phyloP scores from a whole-genome alignment of 2,329 filamentous ascomycete species.

The Claviceps maximensis region DNA sequence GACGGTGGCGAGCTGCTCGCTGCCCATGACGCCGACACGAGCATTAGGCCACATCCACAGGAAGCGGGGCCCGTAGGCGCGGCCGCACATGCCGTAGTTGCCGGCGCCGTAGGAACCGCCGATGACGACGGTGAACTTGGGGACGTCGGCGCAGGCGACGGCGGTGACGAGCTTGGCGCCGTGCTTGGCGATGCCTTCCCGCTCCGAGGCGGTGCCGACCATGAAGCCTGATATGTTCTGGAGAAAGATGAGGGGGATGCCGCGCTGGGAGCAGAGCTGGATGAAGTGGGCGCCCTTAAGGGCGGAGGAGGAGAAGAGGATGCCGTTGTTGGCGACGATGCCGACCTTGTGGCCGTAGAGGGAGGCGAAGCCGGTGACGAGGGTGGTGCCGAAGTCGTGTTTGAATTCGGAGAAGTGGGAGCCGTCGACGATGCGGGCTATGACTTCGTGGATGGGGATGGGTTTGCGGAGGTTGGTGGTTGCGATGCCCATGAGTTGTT shows the following conservation, averaged over 20 bases:
- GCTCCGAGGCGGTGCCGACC: slow-evolving; percentile 86
- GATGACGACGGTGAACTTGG: slow-evolving; percentile 95
- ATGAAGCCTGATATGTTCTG: slow-evolving; percentile 98
- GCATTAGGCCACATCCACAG: slow-evolving; percentile 97
- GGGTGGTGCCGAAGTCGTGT: slow-evolving; percentile 71
- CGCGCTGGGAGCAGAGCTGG: slow-evolving; percentile 80
- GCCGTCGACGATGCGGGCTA: slow-evolving; percentile 84
- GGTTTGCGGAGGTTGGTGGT: slow-evolving; percentile 80
- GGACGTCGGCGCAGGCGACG: slow-evolving; percentile 84
- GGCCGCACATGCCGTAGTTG: slow-evolving; percentile 97
- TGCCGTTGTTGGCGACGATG: slow-evolving; percentile 92
- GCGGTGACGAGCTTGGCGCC: slow-evolving; percentile 94
- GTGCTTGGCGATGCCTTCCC: slow-evolving; percentile 93
- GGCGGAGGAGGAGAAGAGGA: slow-evolving; percentile 77
- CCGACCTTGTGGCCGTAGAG: slow-evolving; percentile 87
- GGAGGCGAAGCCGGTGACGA: slow-evolving; percentile 81
- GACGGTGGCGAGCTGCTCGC: slow-evolving; percentile 79
- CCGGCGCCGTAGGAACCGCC: slow-evolving; percentile 86
- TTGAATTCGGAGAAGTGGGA: slow-evolving; percentile 92
- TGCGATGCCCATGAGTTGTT: slow-evolving; percentile 77
- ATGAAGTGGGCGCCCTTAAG: slow-evolving; percentile 96
- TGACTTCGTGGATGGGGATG: slow-evolving; percentile 77
- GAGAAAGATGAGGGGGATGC: slow-evolving; percentile 81
- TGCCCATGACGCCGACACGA: slow-evolving; percentile 91
- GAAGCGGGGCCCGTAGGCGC: slow-evolving; percentile 83